phyloP scores from a whole-genome alignment of 345 rosid species.

The Fremontodendron californicum region DNA sequence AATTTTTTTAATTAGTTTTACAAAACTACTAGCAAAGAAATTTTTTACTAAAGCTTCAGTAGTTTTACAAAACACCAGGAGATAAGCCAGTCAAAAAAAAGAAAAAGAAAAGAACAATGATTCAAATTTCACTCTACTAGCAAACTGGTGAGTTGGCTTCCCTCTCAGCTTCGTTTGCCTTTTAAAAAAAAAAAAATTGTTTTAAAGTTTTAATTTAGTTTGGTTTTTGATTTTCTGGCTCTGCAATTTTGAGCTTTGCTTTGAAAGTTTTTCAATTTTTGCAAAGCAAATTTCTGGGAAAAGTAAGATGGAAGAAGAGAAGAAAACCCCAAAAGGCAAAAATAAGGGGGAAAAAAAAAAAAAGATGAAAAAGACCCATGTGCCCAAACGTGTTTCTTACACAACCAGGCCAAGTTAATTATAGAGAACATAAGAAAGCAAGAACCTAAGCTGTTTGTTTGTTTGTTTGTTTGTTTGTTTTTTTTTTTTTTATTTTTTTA shows the following conservation, averaged over 20 bases:
- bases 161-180: background rate
- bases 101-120: background rate
- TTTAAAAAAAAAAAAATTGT: no score
- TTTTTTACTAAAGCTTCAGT: background rate
- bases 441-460: background rate
- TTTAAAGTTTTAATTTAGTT: background rate
- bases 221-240: background rate
- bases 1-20: no score
- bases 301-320: background rate
- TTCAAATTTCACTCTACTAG: background rate
- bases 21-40: no score
- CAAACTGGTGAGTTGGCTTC: slow-evolving; percentile 4
- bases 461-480: no score
- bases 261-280: background rate
- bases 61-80: background rate
- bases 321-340: background rate
- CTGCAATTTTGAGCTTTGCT: background rate
- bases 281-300: background rate
- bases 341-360: background rate
- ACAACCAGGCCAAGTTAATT: background rate
- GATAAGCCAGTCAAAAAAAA: background rate
- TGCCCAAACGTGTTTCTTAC: background rate
- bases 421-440: slow-evolving; percentile 1
- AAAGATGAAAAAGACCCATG: background rate
- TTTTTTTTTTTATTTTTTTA: no score